phyloP scores from a whole-genome alignment of 1,284 basidiomycete genomes.

The Xanthoconium separans region DNA sequence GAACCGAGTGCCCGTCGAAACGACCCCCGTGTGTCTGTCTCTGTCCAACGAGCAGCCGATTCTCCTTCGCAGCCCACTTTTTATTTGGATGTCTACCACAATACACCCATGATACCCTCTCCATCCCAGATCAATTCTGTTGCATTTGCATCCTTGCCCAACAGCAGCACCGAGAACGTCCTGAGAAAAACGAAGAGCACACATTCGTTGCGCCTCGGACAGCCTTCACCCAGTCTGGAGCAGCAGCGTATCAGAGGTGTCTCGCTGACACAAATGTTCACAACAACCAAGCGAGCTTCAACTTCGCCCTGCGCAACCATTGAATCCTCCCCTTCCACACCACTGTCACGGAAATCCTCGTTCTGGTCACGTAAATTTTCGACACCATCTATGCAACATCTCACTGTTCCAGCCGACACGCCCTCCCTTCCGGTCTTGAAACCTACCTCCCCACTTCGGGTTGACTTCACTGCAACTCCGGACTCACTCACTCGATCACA shows the following conservation, averaged over 20 bases:
- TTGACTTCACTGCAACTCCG: constrained; percentile 36
- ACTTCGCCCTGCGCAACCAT: constrained; percentile 19
- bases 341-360: constrained; percentile 53
- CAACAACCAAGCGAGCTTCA: constrained; percentile 44
- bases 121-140: constrained; percentile 23
- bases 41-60: constrained; percentile 15
- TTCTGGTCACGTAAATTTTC: constrained; percentile 48
- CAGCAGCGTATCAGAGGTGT: constrained; percentile 43
- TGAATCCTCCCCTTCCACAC: constrained; percentile 32
- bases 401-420: constrained; percentile 25
- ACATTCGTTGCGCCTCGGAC: constrained; percentile 15
- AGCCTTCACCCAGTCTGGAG: constrained; percentile 17
- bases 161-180: constrained; percentile 13
- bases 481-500: constrained; percentile 24
- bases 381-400: constrained; percentile 23
- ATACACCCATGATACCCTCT: constrained; percentile 17
- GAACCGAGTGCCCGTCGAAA: constrained; percentile 4
- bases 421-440: constrained; percentile 48
- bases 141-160: constrained; percentile 20
- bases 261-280: constrained; percentile 43
- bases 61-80: constrained; percentile 17
- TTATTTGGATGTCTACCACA: constrained; percentile 23
- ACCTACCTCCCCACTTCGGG: constrained; percentile 52
- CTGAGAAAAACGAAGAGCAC: constrained; percentile 32
- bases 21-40: constrained; percentile 19